phyloP scores from a whole-genome alignment of 2,329 filamentous ascomycete genomes.

The Fusarium musae region DNA sequence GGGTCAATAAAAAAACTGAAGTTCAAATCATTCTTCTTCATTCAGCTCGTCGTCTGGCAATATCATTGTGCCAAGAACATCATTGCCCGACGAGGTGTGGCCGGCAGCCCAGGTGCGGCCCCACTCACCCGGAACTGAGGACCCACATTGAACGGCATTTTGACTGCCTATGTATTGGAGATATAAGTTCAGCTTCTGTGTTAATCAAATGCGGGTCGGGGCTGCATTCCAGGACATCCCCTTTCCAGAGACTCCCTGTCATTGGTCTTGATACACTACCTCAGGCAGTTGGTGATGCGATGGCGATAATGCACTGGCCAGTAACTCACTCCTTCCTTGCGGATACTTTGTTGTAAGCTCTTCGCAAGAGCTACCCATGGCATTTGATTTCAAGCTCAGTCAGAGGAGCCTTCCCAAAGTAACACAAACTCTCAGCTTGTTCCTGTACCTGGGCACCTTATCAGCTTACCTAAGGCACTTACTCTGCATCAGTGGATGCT shows the following conservation, averaged over 20 bases:
- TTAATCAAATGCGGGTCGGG: neutral
- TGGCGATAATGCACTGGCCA: neutral
- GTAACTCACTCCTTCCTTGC: neutral
- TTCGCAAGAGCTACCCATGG: neutral
- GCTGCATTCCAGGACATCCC: neutral
- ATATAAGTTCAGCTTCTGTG: neutral
- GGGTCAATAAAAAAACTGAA: neutral
- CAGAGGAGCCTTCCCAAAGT: neutral
- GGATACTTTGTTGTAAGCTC: neutral
- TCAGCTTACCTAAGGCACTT: neutral
- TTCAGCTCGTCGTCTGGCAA: neutral
- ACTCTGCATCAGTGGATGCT: neutral
- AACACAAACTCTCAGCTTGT: neutral
- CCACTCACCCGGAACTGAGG: neutral
- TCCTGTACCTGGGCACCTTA: neutral
- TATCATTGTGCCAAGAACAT: neutral
- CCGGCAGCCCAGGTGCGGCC: neutral
- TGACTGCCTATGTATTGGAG: neutral
- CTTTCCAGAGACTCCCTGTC: neutral
- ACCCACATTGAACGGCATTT: neutral
- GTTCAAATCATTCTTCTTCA: neutral
- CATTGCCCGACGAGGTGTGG: neutral
- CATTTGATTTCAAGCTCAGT: too few species aligned
- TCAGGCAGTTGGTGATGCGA: neutral
- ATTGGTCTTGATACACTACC: neutral